These are phyloP conservation scores for Tricholoma sp. DNA, from an alignment of 768 basidiomycete genomes.

Conservation along the genomic window DNA sequence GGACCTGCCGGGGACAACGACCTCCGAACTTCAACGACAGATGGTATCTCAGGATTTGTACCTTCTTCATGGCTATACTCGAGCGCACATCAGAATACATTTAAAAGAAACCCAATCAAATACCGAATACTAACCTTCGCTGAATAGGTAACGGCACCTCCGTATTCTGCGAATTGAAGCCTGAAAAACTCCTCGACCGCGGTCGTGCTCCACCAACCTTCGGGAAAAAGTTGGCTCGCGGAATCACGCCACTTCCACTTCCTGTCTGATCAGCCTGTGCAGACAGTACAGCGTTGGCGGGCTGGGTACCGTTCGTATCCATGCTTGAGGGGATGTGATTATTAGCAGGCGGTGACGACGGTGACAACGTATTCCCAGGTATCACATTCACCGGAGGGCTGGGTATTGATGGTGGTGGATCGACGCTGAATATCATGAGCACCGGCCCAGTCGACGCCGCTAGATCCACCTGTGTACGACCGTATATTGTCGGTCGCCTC, in stretches of 20 bases:
- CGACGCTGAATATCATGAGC: conserved; percentile 53
- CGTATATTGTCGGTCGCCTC: conserved; percentile 56
- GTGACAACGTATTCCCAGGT: neutral
- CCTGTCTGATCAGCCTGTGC: conserved; percentile 3
- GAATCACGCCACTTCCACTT: conserved; percentile 31
- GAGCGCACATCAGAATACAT: neutral
- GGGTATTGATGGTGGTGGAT: conserved; percentile 32
- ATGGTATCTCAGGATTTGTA: conserved; percentile 15
- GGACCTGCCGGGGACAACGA: conserved; percentile 12
- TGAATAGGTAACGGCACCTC: conserved; percentile 27
- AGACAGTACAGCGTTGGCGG: neutral
- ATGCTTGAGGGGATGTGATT: too few relatives aligned
- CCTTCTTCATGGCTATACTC: conserved; percentile 23
- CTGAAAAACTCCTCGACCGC: conserved; percentile 74
- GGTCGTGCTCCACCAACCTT: conserved; percentile 49
- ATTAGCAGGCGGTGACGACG: conserved; percentile 2
- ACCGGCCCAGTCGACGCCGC: conserved; percentile 48
- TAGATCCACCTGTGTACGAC: conserved; percentile 48
- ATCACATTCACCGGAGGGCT: conserved; percentile 3
- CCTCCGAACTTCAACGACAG: conserved; percentile 17
- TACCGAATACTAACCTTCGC: conserved; percentile 21
- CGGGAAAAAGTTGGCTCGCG: conserved; percentile 62
- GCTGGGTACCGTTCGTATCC: neutral
- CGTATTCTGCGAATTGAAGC: conserved; percentile 42
- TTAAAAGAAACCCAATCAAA: neutral